Conservation (phyloP, 495 filamentous ascomycete genomes). For the Xylaria venustula region DNA sequence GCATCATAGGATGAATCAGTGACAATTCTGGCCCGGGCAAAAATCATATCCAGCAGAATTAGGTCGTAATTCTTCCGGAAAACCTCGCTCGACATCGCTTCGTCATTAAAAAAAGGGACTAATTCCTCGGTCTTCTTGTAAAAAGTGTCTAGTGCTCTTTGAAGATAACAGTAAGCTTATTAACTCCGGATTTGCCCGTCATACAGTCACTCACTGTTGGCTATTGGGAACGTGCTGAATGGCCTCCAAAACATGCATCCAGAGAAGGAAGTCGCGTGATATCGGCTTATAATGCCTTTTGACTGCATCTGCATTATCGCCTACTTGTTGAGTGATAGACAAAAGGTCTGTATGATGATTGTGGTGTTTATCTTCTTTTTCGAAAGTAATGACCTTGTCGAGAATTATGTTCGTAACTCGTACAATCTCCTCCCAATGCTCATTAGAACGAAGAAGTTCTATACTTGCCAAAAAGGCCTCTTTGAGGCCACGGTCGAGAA, state of each 20-base stretch:
- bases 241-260: slow-evolving; percentile 28
- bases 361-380: slow-evolving; percentile 12
- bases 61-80: slow-evolving; percentile 9
- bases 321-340: background rate
- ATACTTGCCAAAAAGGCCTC: slow-evolving; percentile 12
- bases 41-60: background rate
- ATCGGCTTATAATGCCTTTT: background rate
- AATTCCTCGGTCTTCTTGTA: slow-evolving; percentile 2
- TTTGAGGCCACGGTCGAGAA: slow-evolving; percentile 17
- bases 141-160: background rate
- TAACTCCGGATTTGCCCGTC: background rate
- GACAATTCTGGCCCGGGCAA: background rate
- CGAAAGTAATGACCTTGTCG: slow-evolving; percentile 13
- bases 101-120: background rate
- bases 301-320: background rate
- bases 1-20: background rate
- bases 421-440: slow-evolving; percentile 17
- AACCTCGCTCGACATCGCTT: background rate
- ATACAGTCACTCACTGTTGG: slow-evolving; percentile 27
- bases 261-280: slow-evolving; percentile 33
- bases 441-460: slow-evolving; percentile 6
- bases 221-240: slow-evolving; percentile 28
- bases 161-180: background rate
- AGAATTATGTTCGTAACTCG: slow-evolving; percentile 11
- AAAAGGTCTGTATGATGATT: too few relatives aligned